These are phyloP conservation scores for Lophium mytilinum DNA, from an alignment of 495 filamentous ascomycete genomes.

Conservation along the genomic window DNA sequence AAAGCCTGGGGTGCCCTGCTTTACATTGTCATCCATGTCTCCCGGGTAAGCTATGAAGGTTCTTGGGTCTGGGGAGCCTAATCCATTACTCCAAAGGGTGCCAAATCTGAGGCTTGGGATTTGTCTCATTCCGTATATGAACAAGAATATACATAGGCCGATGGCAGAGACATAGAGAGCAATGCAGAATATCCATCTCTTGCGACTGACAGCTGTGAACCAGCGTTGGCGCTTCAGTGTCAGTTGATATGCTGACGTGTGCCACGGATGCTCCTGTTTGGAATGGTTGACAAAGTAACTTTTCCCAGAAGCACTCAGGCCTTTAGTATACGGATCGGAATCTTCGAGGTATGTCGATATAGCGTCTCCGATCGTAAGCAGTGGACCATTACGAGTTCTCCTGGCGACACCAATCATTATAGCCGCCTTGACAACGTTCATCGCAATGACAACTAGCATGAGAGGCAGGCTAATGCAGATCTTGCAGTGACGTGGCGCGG, in stretches of 20 bases:
- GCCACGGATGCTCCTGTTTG: neutral
- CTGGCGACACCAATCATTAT: constrained; percentile 4
- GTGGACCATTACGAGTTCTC: neutral
- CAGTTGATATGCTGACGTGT: too few species aligned
- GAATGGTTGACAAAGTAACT: neutral
- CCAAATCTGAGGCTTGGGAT: too few species aligned
- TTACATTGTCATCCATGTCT: constrained; percentile 1
- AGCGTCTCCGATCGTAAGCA: constrained; percentile 11
- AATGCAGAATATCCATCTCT: too few species aligned
- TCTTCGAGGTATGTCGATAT: constrained; percentile 3
- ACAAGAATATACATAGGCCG: too few species aligned
- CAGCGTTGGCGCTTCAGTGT: too few species aligned
- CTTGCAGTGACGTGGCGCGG: neutral
- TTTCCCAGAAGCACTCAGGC: neutral
- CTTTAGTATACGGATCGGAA: neutral
- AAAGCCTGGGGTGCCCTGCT: neutral
- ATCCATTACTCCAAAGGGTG: too few species aligned
- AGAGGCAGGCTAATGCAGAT: constrained; percentile 5
- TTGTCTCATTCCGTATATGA: too few species aligned
- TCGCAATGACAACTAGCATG: constrained; percentile 8
- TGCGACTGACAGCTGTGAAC: too few species aligned
- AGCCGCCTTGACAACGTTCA: constrained; percentile 7
- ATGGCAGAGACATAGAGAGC: too few species aligned
- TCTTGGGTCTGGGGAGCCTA: neutral
- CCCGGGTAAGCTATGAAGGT: neutral